Evolutionary conservation across 2,329 filamentous ascomycete genomes (phyloP).

Genomic region (Fragosphaeria purpurea): DNA sequence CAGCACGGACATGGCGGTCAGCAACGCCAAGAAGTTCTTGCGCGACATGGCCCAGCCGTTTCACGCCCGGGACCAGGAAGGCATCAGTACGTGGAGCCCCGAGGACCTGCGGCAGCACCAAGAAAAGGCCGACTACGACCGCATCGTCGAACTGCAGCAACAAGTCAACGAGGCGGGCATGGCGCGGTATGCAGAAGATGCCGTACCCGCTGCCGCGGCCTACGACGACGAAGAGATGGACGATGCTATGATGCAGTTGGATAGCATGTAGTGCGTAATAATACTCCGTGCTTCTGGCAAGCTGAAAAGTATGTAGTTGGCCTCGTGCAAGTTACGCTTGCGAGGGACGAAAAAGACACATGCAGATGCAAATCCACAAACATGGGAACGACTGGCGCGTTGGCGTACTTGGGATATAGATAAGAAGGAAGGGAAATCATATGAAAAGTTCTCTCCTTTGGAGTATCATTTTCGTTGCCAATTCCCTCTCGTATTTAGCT

Average conservation of each 20-base stretch:
- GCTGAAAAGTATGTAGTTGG: too few relatives aligned
- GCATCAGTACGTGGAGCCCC: constrained; percentile 67
- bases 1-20: constrained; percentile 90
- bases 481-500: too few relatives aligned
- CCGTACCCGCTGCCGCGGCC: constrained; percentile 7
- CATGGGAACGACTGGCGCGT: too few relatives aligned
- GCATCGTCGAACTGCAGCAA: constrained; percentile 51
- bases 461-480: too few relatives aligned
- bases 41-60: constrained; percentile 89
- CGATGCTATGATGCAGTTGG: constrained; percentile 30
- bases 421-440: too few relatives aligned
- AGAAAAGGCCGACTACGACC: constrained; percentile 60
- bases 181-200: constrained; percentile 16
- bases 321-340: not conserved
- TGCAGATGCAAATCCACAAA: too few relatives aligned
- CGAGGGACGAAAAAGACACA: too few relatives aligned
- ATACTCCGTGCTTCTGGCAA: too few relatives aligned
- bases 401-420: too few relatives aligned
- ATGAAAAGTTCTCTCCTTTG: too few relatives aligned
- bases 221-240: constrained; percentile 41
- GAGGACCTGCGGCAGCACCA: constrained; percentile 50
- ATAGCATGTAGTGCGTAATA: constrained; percentile 1
- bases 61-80: constrained; percentile 71
- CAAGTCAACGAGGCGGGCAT: constrained; percentile 19
- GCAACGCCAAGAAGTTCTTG: constrained; percentile 79